Evolutionary conservation across 2,329 filamentous ascomycete genomes (phyloP).

Genomic region (Decorospora gaudefroyi): DNA sequence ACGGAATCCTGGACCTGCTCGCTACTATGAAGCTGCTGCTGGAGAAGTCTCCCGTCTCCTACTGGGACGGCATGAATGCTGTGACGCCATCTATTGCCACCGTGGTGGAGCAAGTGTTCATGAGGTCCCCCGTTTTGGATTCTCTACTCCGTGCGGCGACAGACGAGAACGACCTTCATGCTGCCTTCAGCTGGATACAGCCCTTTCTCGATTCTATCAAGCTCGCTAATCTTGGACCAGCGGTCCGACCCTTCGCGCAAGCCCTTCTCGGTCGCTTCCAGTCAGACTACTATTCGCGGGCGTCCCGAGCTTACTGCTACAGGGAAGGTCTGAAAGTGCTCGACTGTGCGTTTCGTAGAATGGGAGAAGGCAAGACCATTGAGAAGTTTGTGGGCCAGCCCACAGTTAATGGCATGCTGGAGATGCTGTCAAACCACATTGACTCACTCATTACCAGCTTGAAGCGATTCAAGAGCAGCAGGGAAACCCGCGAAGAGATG

Average conservation of each 20-base stretch:
- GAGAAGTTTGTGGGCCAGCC: slow-evolving; percentile 49
- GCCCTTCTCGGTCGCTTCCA: slow-evolving; percentile 72
- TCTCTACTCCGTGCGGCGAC: slow-evolving; percentile 59
- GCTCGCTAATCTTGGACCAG: slow-evolving; percentile 74
- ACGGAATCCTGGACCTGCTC: slow-evolving; percentile 72
- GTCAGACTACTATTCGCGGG: slow-evolving; percentile 58
- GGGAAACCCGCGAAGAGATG: slow-evolving; percentile 38
- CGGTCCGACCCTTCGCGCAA: slow-evolving; percentile 76
- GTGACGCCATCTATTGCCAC: slow-evolving; percentile 78
- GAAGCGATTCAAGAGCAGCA: slow-evolving; percentile 33
- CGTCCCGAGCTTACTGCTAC: slow-evolving; percentile 65
- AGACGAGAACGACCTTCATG: slow-evolving; percentile 57
- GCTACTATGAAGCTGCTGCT: slow-evolving; percentile 72
- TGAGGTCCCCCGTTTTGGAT: slow-evolving; percentile 68
- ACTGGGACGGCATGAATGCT: slow-evolving; percentile 86
- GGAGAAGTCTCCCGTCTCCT: slow-evolving; percentile 74
- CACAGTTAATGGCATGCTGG: slow-evolving; percentile 62
- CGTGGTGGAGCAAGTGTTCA: slow-evolving; percentile 82
- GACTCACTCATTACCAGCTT: slow-evolving; percentile 42
- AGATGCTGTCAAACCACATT: slow-evolving; percentile 66
- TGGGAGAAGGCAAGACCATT: slow-evolving; percentile 40
- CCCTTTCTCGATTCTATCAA: slow-evolving; percentile 79
- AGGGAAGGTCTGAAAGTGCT: slow-evolving; percentile 59
- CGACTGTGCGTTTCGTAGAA: slow-evolving; percentile 40
- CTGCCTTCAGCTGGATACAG: slow-evolving; percentile 75